These are phyloP conservation scores for Nicotiana undulata DNA, from an alignment of 257 asterid species.

Conservation along the genomic window DNA sequence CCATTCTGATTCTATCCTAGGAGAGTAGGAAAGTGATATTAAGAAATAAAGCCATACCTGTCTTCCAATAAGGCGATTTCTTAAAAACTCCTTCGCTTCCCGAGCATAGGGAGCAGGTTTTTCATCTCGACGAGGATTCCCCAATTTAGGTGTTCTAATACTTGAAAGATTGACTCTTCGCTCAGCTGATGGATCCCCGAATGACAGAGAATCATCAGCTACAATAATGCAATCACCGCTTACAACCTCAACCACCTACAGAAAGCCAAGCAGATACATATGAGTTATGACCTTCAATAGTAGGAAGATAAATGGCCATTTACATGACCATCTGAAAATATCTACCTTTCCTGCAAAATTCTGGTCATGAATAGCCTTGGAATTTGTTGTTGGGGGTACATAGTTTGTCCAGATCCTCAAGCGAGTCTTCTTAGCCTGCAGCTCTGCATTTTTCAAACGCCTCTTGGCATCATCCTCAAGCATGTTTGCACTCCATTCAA, in stretches of 20 bases:
- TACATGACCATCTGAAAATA: not conserved
- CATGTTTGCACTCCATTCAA: constrained; percentile 86
- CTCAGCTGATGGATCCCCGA: constrained; percentile 93
- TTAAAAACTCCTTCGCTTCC: constrained; percentile 89
- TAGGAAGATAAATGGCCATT: constrained; percentile 19
- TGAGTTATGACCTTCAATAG: constrained; percentile 30
- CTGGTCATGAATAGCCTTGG: constrained; percentile 94
- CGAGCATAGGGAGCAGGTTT: constrained; percentile 96
- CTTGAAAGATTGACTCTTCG: constrained; percentile 94
- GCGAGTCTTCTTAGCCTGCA: constrained; percentile 81
- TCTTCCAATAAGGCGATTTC: constrained; percentile 84
- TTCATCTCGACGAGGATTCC: constrained; percentile 91
- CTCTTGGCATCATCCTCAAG: constrained; percentile 73
- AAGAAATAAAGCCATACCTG: constrained; percentile 40
- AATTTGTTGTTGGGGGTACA: constrained; percentile 74
- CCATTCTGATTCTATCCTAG: constrained; percentile 2
- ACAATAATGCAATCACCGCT: constrained; percentile 86
- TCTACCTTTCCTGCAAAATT: constrained; percentile 84
- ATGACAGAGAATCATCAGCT: constrained; percentile 85
- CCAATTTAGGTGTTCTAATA: constrained; percentile 88
- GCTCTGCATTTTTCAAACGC: constrained; percentile 73
- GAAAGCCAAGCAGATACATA: constrained; percentile 14
- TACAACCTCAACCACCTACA: constrained; percentile 88
- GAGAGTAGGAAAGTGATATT: not conserved
- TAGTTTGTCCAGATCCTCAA: constrained; percentile 81